These are phyloP conservation scores for Triangularia setosa DNA, from an alignment of 2,329 filamentous ascomycete genomes.

Conservation along the genomic window DNA sequence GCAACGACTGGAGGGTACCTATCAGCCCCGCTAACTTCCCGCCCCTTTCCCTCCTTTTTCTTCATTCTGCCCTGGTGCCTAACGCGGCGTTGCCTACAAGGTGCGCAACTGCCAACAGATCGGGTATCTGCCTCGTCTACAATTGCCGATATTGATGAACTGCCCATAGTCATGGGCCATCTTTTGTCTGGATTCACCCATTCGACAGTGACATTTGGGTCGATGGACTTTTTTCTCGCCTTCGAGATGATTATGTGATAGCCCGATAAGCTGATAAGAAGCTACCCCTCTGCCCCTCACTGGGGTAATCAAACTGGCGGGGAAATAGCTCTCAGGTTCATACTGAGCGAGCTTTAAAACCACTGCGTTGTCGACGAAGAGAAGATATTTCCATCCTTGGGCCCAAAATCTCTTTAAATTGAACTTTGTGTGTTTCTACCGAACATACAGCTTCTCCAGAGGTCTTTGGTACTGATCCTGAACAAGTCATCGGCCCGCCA, in stretches of 20 bases:
- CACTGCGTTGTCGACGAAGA: not conserved
- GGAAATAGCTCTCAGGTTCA: slow-evolving; percentile 7
- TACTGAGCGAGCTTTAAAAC: not conserved
- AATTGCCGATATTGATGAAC: too few relatives aligned
- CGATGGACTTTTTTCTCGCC: not conserved
- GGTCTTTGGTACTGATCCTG: not conserved
- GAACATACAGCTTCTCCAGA: not conserved
- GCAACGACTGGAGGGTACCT: slow-evolving; percentile 17
- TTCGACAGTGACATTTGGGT: not conserved
- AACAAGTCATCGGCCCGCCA: not conserved
- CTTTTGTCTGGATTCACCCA: too few relatives aligned
- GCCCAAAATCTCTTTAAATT: too few relatives aligned
- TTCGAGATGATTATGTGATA: slow-evolving; percentile 21
- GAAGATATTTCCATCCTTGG: not conserved
- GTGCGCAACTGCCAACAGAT: not conserved
- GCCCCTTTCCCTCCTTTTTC: slow-evolving; percentile 6
- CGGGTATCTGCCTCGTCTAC: slow-evolving; percentile 11
- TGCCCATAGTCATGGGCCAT: too few relatives aligned
- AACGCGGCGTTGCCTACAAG: slow-evolving; percentile 12
- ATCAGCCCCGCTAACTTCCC: slow-evolving; percentile 17
- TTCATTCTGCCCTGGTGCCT: slow-evolving; percentile 21
- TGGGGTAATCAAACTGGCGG: slow-evolving; percentile 8
- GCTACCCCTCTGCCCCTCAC: slow-evolving; percentile 21
- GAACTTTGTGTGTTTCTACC: not conserved
- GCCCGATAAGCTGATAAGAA: slow-evolving; percentile 26